Conservation (phyloP, 148 eudicot species). For the Heliosperma pusillum region DNA sequence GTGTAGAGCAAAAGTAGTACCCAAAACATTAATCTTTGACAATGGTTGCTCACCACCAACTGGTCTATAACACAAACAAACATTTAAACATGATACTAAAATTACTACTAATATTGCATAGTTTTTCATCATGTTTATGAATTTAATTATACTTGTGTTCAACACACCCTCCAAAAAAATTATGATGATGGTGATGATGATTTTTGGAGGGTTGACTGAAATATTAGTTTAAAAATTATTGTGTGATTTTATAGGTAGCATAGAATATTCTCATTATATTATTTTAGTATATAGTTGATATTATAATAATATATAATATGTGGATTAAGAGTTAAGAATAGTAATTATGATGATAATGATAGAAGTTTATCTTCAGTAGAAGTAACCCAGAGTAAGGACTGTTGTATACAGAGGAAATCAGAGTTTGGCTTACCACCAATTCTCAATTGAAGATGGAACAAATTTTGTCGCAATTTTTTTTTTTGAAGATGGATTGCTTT, state of each 20-base stretch:
- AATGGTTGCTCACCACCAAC: conserved; percentile 34
- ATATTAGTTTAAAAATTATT: no score
- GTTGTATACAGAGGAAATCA: background rate
- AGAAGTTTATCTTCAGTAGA: background rate
- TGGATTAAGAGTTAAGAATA: background rate
- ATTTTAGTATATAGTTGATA: no score
- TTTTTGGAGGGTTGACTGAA: background rate
- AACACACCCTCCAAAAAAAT: background rate
- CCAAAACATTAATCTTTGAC: conserved; percentile 34
- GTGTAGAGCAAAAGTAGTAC: conserved; percentile 20
- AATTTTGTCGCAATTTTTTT: no score
- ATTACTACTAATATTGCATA: background rate
- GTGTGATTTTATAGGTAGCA: background rate
- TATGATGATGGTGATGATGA: background rate
- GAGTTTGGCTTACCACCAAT: background rate
- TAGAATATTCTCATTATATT: conserved; percentile 52
- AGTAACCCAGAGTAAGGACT: background rate
- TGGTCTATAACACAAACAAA: conserved; percentile 17
- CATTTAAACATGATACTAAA: conserved; percentile 19
- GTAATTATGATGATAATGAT: background rate
- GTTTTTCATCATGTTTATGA: conserved; percentile 9
- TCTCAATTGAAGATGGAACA: no score
- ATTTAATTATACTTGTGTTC: no score
- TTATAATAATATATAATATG: background rate
- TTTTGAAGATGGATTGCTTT: no score